These are phyloP conservation scores for Starmerella gropengiesseri DNA, from an alignment of 805 yeast species.

Conservation along the genomic window DNA sequence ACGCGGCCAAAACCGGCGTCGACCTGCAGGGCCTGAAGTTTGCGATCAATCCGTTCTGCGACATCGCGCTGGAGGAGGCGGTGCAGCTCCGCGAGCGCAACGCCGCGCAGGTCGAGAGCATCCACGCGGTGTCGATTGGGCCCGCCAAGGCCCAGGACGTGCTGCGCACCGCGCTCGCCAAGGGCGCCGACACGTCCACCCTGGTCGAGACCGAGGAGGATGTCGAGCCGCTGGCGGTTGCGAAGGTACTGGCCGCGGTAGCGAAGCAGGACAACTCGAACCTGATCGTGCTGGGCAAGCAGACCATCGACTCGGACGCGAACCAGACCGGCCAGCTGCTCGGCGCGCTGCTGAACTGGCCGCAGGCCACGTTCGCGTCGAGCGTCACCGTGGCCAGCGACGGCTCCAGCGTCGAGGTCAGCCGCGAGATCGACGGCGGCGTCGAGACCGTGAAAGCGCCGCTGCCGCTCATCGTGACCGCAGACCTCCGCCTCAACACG, in stretches of 20 bases:
- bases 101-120: slow-evolving; percentile 56
- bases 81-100: slow-evolving; percentile 58
- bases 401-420: slow-evolving; percentile 47
- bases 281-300: slow-evolving; percentile 84
- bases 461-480: slow-evolving; percentile 77
- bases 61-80: slow-evolving; percentile 95
- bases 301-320: slow-evolving; percentile 90
- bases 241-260: slow-evolving; percentile 67
- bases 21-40: slow-evolving; percentile 85
- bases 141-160: slow-evolving; percentile 78
- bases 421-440: slow-evolving; percentile 94
- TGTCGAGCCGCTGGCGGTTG: slow-evolving; percentile 80
- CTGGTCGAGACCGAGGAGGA: slow-evolving; percentile 64
- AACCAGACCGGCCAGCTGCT: slow-evolving; percentile 95
- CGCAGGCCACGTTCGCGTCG: slow-evolving; percentile 92
- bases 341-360: slow-evolving; percentile 89
- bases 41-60: slow-evolving; percentile 93
- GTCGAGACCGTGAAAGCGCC: slow-evolving; percentile 66
- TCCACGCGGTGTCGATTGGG: slow-evolving; percentile 89
- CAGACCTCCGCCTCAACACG: slow-evolving; percentile 86
- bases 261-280: slow-evolving; percentile 63
- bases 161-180: slow-evolving; percentile 80
- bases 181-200: slow-evolving; percentile 84
- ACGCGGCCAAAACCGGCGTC: slow-evolving; percentile 70
- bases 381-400: slow-evolving; percentile 56